These are phyloP conservation scores for Polyporus tsugae DNA, from an alignment of 1,284 basidiomycete genomes.

Conservation along the genomic window DNA sequence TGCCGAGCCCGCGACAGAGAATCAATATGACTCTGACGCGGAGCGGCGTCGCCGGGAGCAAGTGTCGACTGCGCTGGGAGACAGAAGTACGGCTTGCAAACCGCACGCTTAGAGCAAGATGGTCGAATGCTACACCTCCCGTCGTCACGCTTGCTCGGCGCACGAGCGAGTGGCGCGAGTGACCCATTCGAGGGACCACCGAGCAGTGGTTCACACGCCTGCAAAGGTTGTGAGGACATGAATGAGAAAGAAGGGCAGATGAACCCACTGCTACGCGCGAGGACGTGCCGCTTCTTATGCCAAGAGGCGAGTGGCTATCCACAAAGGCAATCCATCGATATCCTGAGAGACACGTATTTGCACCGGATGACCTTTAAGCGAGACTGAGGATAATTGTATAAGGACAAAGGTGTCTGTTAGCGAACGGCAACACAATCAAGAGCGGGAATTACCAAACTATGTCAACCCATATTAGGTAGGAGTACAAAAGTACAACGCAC, in stretches of 20 bases:
- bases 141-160: neutral
- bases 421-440: neutral
- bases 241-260: neutral
- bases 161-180: neutral
- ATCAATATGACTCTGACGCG: neutral
- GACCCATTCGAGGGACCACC: neutral
- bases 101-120: neutral
- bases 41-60: neutral
- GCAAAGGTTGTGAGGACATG: neutral
- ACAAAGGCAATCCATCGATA: neutral
- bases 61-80: neutral
- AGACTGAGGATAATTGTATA: neutral
- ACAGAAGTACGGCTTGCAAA: neutral
- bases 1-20: neutral
- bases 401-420: neutral
- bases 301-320: neutral
- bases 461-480: neutral
- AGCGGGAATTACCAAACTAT: neutral
- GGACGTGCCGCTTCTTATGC: neutral
- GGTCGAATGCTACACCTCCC: neutral
- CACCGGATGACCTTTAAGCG: neutral
- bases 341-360: neutral
- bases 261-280: neutral
- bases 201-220: neutral
- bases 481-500: constrained; percentile 1